A percentile compares a stretch with the other conserved stretches of the same genome.
Conservation (phyloP, 2,329 filamentous ascomycete genomes). For the Dactylellina drechsleri region DNA sequence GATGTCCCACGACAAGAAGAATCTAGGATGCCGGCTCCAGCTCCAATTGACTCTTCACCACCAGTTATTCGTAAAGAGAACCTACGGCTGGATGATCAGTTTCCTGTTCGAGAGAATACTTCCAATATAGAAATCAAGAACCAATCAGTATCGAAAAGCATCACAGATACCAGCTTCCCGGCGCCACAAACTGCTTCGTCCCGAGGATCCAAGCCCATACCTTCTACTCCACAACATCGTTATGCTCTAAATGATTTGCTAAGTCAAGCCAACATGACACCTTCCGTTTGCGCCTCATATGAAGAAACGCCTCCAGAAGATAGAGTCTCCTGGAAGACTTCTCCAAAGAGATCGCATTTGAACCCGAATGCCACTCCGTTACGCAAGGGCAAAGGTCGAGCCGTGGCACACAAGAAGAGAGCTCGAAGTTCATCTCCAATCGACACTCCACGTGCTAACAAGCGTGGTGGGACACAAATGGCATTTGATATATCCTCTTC, state of each 20-base stretch:
- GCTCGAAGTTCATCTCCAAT: constrained; percentile 78
- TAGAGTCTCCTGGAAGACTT: constrained; percentile 69
- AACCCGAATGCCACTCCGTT: constrained; percentile 62
- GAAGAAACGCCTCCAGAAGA: constrained; percentile 68
- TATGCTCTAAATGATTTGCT: constrained; percentile 47
- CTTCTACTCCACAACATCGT: constrained; percentile 50
- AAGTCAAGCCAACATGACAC: constrained; percentile 43
- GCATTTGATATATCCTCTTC: constrained; percentile 66
- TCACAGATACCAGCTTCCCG: not conserved
- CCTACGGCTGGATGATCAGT: not conserved
- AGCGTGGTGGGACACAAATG: constrained; percentile 69
- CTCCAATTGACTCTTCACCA: constrained; percentile 37
- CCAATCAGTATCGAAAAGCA: constrained; percentile 9
- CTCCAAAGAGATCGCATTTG: constrained; percentile 46
- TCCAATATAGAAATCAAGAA: constrained; percentile 12
- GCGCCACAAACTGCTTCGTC: constrained; percentile 2
- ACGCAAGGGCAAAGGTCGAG: constrained; percentile 64
- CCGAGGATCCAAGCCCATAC: constrained; percentile 29
- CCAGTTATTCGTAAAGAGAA: constrained; percentile 23
- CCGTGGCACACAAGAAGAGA: constrained; percentile 67
- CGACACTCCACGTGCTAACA: constrained; percentile 70
- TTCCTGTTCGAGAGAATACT: constrained; percentile 7
- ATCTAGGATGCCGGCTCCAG: constrained; percentile 10
- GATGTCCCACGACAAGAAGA: constrained; percentile 7
- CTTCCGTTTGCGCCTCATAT: constrained; percentile 27